Conservation (phyloP, 208 protist species). For the Acanthamoeba royreba region DNA sequence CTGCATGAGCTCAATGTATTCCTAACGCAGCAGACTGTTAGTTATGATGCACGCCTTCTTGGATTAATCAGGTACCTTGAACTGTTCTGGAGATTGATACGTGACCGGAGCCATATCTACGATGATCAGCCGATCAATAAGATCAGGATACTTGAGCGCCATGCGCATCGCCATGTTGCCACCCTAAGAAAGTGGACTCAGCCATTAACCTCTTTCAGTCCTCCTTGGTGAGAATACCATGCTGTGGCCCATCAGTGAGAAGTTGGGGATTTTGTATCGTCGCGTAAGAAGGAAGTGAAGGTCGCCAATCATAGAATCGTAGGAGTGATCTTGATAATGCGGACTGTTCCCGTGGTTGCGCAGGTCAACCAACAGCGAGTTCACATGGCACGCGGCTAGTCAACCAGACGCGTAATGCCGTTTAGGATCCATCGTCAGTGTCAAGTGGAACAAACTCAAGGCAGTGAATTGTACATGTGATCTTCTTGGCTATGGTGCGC, state of each 20-base stretch:
- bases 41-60: too few relatives aligned
- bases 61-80: background rate
- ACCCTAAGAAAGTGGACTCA: too few relatives aligned
- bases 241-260: conserved; percentile 40
- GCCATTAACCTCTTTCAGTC: too few relatives aligned
- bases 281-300: conserved; percentile 4
- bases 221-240: too few relatives aligned
- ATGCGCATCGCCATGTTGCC: conserved; percentile 43
- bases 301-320: conserved; percentile 27
- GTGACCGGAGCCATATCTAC: conserved; percentile 18
- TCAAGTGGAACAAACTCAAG: too few relatives aligned
- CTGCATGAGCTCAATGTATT: conserved; percentile 32
- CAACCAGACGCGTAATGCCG: too few relatives aligned
- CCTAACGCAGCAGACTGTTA: too few relatives aligned
- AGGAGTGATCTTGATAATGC: background rate
- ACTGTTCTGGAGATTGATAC: background rate
- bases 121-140: background rate
- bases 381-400: background rate
- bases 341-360: conserved; percentile 38
- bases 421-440: too few relatives aligned
- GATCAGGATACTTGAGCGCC: conserved; percentile 12
- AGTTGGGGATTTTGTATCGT: background rate
- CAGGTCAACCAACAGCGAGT: conserved; percentile 18
- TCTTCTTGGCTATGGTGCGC: conserved; percentile 26
- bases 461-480: background rate